Conservation (phyloP, 2,329 filamentous ascomycete species). For the Rasamsonia emersonii region DNA sequence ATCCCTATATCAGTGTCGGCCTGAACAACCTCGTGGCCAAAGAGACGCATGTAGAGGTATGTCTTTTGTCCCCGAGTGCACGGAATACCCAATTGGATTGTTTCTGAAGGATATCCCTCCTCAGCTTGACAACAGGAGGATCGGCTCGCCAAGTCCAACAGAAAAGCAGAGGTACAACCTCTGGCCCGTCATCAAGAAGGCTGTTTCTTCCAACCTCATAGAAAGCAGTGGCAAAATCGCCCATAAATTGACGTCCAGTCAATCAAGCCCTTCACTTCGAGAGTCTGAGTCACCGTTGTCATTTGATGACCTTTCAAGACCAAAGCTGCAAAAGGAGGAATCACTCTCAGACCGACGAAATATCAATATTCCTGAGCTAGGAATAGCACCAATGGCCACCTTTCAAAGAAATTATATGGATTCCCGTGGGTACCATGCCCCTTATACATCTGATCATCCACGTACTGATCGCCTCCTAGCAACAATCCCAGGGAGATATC, state of each 20-base stretch:
- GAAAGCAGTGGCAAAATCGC: slow-evolving; percentile 1
- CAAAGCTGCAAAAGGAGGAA: slow-evolving; percentile 10
- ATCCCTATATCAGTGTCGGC: slow-evolving; percentile 11
- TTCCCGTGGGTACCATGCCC: slow-evolving; percentile 16
- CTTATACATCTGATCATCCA: background rate
- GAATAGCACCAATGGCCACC: slow-evolving; percentile 10
- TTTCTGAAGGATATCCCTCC: background rate
- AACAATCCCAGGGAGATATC: slow-evolving; percentile 20
- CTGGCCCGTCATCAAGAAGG: slow-evolving; percentile 15
- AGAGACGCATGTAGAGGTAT: slow-evolving; percentile 15
- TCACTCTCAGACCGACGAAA: slow-evolving; percentile 12
- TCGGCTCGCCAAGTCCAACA: slow-evolving; percentile 8
- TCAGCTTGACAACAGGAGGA: slow-evolving; percentile 1
- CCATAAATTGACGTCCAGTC: slow-evolving; percentile 3
- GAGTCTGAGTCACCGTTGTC: slow-evolving; percentile 1
- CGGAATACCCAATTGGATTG: background rate
- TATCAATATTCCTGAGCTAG: slow-evolving; percentile 13
- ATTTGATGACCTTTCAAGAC: slow-evolving; percentile 1
- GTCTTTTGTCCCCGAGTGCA: background rate
- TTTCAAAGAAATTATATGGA: slow-evolving; percentile 14
- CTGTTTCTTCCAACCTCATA: slow-evolving; percentile 7
- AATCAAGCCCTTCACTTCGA: slow-evolving; percentile 6
- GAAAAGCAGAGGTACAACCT: slow-evolving; percentile 15
- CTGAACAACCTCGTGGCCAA: slow-evolving; percentile 17
- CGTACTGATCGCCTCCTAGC: too few species aligned